Base-by-base conservation (phyloP, 495 filamentous ascomycete genomes). In the Bacidia gigantensis region DNA sequence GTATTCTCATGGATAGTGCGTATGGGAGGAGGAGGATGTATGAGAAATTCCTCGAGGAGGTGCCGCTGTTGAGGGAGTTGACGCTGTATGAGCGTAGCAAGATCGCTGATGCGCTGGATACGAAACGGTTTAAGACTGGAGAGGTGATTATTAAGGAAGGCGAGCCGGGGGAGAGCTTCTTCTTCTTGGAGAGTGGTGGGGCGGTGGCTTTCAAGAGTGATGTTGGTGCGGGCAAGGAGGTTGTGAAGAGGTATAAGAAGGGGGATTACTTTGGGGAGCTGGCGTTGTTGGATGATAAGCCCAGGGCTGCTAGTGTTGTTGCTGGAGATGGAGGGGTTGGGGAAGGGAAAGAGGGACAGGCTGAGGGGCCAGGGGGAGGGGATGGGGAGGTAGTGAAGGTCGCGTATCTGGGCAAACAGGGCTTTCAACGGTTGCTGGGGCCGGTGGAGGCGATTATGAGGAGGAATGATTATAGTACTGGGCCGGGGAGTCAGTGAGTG, bases 181-280 rank as follows among this genome's bases (percentile, higher is more conserved):
- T 87, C 67, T 76, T 98, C 43, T 72, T 98, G 43, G 93, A 97
- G 66, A 73, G 74, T 22, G 92, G 92, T 35, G 83, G 89, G 66
- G 92, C 89, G 14, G 89, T 89, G 62, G 90, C 85, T 5, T 82
- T 76, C 68, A 95, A 88, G 69, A 65, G 67, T 29, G 60, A 60
- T 29, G 67, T 69, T 10, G 80, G 76, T 11, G 67, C 69, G 10
- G 80, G 76, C 11, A 74, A 74, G 21, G 69, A 78, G 51, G 69
- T 83, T 0, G 81, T 97, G 46, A 88, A 87, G 62, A 69, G 72
- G 35, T 95, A 95, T 64, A 69, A 71, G 50, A 92, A 95, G 64
- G 92, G 92, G 9, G 93, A 95, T 61, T 98, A 93, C 70, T 98
- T 98, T 64, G 92, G 92, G 42, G 92, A 98, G 65, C 71, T 97